Conservation (phyloP, 2,329 filamentous ascomycete species). For the Sporothrix humicola region DNA sequence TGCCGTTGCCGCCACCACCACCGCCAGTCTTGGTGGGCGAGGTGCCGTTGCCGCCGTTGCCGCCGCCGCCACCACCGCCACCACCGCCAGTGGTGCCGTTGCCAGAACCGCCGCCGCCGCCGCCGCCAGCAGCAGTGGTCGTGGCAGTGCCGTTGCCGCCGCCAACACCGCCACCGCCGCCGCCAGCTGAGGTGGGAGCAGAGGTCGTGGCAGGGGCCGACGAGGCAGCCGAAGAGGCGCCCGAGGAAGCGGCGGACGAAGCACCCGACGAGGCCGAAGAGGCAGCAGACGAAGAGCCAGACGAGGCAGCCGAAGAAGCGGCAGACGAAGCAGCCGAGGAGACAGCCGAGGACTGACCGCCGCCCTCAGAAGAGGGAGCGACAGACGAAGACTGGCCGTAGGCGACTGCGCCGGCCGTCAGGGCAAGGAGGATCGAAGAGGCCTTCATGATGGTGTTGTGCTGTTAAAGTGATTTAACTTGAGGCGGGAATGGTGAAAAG, state of each 20-base stretch:
- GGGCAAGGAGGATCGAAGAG: conserved; percentile 31
- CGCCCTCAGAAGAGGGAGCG: background rate
- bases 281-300: background rate
- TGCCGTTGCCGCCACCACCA: background rate
- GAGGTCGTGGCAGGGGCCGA: background rate
- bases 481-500: conserved; percentile 18
- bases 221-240: background rate
- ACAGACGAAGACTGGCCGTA: conserved; percentile 13
- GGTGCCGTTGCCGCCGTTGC: conserved; percentile 1
- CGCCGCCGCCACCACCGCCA: background rate
- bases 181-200: background rate
- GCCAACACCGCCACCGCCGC: background rate
- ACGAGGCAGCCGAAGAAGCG: background rate
- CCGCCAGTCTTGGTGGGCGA: background rate
- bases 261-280: conserved; percentile 6
- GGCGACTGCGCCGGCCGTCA: conserved; percentile 24
- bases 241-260: background rate
- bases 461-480: background rate
- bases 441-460: conserved; percentile 29
- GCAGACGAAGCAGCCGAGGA: background rate
- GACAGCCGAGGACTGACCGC: background rate
- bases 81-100: conserved; percentile 5
- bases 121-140: background rate
- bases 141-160: conserved; percentile 10
- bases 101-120: background rate